Conservation (phyloP, 768 basidiomycete species). For the Chlorophyllum brunneum region DNA sequence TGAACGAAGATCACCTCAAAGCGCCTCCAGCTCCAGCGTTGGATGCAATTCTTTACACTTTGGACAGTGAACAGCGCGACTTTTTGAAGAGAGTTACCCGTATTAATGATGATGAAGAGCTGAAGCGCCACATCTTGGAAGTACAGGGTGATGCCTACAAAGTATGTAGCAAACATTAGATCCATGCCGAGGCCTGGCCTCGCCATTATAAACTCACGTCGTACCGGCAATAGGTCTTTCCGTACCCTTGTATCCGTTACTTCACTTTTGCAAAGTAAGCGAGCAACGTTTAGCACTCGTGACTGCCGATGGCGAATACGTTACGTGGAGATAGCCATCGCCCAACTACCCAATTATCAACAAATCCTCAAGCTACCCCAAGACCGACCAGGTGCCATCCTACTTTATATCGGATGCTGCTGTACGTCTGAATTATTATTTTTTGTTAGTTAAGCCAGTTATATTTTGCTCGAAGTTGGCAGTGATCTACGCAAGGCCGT, state of each 20-base stretch:
- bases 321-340: too few relatives aligned
- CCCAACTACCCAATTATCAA: constrained; percentile 28
- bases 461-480: constrained; percentile 27
- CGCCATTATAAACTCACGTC: too few relatives aligned
- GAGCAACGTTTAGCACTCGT: neutral
- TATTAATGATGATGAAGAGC: constrained; percentile 30
- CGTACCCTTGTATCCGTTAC: constrained; percentile 32
- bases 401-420: constrained; percentile 40
- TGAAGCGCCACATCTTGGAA: constrained; percentile 33
- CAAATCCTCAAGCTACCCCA: constrained; percentile 25
- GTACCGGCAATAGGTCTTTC: too few relatives aligned
- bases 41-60: constrained; percentile 23
- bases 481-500: constrained; percentile 35
- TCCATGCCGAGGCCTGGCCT: too few relatives aligned
- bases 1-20: constrained; percentile 1
- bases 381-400: constrained; percentile 25
- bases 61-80: constrained; percentile 24
- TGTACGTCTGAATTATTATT: constrained; percentile 23
- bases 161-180: too few relatives aligned
- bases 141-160: constrained; percentile 33
- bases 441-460: neutral
- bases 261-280: constrained; percentile 31
- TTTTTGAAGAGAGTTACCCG: constrained; percentile 33
- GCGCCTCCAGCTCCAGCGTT: constrained; percentile 9
- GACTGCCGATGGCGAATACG: too few relatives aligned